phyloP scores from a whole-genome alignment of 495 filamentous ascomycete genomes.

The Thermochaetoides thermophila region DNA sequence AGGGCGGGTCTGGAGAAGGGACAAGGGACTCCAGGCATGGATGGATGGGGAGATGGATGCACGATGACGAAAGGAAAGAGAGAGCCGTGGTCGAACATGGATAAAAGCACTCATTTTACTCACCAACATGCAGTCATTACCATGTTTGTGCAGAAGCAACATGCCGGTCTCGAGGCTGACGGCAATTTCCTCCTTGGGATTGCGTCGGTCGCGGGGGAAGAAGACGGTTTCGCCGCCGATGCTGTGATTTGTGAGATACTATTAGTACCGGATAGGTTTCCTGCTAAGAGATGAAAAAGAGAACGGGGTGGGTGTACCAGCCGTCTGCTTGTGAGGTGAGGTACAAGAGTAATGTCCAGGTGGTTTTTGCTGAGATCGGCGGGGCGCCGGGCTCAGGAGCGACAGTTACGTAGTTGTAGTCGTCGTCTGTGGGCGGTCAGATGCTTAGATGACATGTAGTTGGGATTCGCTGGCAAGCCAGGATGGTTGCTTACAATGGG shows the following conservation, averaged over 20 bases:
- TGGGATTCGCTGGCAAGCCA: neutral
- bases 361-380: slow-evolving; percentile 53
- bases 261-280: too few species aligned
- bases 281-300: too few species aligned
- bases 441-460: neutral
- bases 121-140: slow-evolving; percentile 66
- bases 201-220: slow-evolving; percentile 54
- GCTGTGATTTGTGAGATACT: slow-evolving; percentile 13
- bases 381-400: slow-evolving; percentile 15
- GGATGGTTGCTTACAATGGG: slow-evolving; percentile 49
- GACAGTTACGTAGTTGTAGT: slow-evolving; percentile 53
- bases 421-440: slow-evolving; percentile 46
- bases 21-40: too few species aligned
- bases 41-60: too few species aligned
- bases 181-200: slow-evolving; percentile 44
- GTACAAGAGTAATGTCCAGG: slow-evolving; percentile 87
- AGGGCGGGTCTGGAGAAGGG: too few species aligned
- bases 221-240: slow-evolving; percentile 83
- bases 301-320: slow-evolving; percentile 1
- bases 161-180: slow-evolving; percentile 67
- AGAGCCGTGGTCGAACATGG: too few species aligned
- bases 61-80: too few species aligned
- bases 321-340: slow-evolving; percentile 44
- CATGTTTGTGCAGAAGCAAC: slow-evolving; percentile 78
- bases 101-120: too few species aligned